These are phyloP conservation scores for Ulmus americana DNA, from an alignment of 331 rosid species.

Conservation along the genomic window DNA sequence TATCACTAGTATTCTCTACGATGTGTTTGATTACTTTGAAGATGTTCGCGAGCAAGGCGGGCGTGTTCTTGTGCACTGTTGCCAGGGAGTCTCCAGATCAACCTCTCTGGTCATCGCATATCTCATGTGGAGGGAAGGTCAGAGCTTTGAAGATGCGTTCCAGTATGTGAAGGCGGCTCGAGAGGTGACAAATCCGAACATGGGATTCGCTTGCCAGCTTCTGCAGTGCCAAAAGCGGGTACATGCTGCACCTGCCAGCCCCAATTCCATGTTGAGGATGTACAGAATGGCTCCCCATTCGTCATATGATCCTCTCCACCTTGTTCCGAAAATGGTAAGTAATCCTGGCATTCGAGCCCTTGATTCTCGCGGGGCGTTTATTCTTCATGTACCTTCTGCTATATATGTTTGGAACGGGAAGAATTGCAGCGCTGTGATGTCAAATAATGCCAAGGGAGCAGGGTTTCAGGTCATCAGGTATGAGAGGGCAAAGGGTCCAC, in stretches of 20 bases:
- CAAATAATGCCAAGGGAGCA: constrained; percentile 49
- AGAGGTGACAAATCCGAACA: constrained; percentile 82
- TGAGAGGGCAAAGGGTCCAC: constrained; percentile 59
- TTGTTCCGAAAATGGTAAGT: constrained; percentile 72
- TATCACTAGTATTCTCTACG: constrained; percentile 76
- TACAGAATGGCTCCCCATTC: constrained; percentile 94
- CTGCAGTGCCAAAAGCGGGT: constrained; percentile 92
- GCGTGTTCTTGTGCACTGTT: constrained; percentile 86
- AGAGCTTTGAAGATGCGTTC: constrained; percentile 83
- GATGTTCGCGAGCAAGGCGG: constrained; percentile 77
- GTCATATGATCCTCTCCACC: constrained; percentile 80
- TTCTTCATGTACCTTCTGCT: constrained; percentile 74
- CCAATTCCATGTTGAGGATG: constrained; percentile 70
- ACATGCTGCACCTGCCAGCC: constrained; percentile 74
- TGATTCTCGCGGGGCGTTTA: constrained; percentile 90
- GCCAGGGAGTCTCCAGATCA: constrained; percentile 88
- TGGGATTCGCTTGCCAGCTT: constrained; percentile 90
- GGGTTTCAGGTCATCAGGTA: constrained; percentile 73
- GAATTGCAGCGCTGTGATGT: constrained; percentile 45
- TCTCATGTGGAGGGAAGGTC: constrained; percentile 92
- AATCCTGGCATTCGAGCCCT: constrained; percentile 53
- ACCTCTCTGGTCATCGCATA: constrained; percentile 82
- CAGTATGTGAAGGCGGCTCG: constrained; percentile 85
- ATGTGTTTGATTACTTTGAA: constrained; percentile 94
- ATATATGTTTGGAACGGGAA: constrained; percentile 79